Conservation (phyloP, 1,284 basidiomycete genomes). For the Waitea zeae region DNA sequence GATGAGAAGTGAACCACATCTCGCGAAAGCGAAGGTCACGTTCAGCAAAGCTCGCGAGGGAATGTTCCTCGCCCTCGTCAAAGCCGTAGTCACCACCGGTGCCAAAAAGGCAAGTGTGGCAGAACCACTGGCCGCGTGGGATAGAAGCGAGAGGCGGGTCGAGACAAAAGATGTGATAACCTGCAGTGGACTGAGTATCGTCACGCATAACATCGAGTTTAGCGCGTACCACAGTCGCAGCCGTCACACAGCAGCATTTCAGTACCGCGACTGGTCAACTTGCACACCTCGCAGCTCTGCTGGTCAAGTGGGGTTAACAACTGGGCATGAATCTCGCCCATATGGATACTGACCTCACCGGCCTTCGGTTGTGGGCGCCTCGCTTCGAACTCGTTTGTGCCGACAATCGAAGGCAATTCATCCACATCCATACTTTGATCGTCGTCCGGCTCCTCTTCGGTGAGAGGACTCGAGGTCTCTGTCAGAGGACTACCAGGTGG, state of each 20-base stretch:
- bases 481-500: constrained; percentile 58
- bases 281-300: constrained; percentile 82
- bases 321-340: too few species aligned
- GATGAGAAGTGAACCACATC: constrained; percentile 76
- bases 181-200: constrained; percentile 21
- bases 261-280: constrained; percentile 72
- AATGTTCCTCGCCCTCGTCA: constrained; percentile 95
- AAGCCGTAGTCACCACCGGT: constrained; percentile 99
- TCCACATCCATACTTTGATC: constrained; percentile 37
- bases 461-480: constrained; percentile 55
- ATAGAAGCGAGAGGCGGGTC: constrained; percentile 76
- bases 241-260: constrained; percentile 95
- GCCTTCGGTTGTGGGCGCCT: not conserved
- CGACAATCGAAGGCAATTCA: too few species aligned
- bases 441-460: constrained; percentile 65
- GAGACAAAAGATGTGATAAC: constrained; percentile 94
- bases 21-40: constrained; percentile 80
- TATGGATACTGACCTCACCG: not conserved
- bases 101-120: constrained; percentile 80
- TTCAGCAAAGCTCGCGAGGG: constrained; percentile 81
- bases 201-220: not conserved
- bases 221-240: constrained; percentile 75
- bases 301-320: constrained; percentile 9
- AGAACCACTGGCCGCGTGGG: constrained; percentile 94
- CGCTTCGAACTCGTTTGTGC: not conserved